Evolutionary conservation across 345 rosid genomes (phyloP), one percentile per base, ranked within the genome.

Genomic region (Heritiera fomes): DNA sequence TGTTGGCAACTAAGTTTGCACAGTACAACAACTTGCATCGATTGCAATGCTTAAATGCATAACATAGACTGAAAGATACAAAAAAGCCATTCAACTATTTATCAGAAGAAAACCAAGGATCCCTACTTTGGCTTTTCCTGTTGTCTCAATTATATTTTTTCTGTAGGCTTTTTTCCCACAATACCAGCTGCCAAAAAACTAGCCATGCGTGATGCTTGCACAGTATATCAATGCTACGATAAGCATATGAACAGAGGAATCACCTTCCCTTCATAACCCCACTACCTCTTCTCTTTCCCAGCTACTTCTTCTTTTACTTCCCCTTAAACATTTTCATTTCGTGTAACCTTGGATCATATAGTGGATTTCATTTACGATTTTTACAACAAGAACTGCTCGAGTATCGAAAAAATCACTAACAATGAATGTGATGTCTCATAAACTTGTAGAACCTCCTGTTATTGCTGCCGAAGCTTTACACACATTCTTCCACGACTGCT

Each of bases 371-470:
- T 40, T 60, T 71, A 50, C 59, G 61, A 23, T 50, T 71, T 71
- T 32, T 71, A 71, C 45, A 15, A 52, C n/a, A 71, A 71, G 38
- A 34, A 34, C 38, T 34, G 3, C 38, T 3, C 38, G 3, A 34
- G 3, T 34, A 20, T 71, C 3, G 75, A 71, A 6, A n/a, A 13
- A 32, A 50, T 71, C 59, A 50, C 50, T 7, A 60, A 15, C 55
- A 50, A 23, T 23, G 28, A 23, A 71, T 20, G 75, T 71, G 75
- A 45, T 30, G 23, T 71, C 75, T 13, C 75, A 71, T 12, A 50
- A 71, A 55, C 75, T 71, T 28, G 0, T 30, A 14, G 61, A 71
- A 20, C 61, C 58, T 50, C 56, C n/a, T 14, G 41, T 49, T 6
- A 50, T 28, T n/a, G 60, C 61, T 18, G 45, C 20, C 2, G 61